Evolutionary conservation across 2,329 filamentous ascomycete species (phyloP).

Genomic region (Apiospora rasikravindrae): DNA sequence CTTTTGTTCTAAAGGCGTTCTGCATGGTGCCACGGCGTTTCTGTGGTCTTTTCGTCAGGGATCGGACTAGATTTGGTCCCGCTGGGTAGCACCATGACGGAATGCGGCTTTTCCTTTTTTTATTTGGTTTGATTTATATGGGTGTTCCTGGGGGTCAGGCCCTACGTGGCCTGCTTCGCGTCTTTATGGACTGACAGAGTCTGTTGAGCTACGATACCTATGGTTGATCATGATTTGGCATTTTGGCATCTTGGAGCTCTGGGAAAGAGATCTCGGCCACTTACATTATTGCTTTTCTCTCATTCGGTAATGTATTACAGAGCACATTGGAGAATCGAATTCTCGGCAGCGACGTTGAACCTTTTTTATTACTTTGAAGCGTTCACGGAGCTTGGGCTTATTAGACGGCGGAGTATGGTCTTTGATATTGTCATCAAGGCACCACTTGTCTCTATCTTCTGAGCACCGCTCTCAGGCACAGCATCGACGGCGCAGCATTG

Average conservation of each 20-base stretch:
- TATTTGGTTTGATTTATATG: slow-evolving; percentile 15
- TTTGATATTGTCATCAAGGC: slow-evolving; percentile 4
- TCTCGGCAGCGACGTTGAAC: background rate
- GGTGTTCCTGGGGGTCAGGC: slow-evolving; percentile 8
- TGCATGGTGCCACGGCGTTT: slow-evolving; percentile 29
- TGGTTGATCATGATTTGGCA: slow-evolving; percentile 20
- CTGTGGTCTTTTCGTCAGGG: slow-evolving; percentile 10
- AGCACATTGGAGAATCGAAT: slow-evolving; percentile 22
- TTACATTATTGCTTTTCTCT: slow-evolving; percentile 21
- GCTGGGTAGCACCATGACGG: background rate
- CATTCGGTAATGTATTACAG: slow-evolving; percentile 27
- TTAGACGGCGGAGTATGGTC: slow-evolving; percentile 9
- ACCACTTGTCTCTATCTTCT: slow-evolving; percentile 14
- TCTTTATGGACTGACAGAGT: slow-evolving; percentile 14
- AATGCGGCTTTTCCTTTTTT: slow-evolving; percentile 22
- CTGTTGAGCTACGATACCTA: slow-evolving; percentile 18
- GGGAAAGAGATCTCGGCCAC: slow-evolving; percentile 22
- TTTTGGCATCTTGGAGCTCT: slow-evolving; percentile 25
- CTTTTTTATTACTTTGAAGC: background rate
- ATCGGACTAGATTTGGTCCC: slow-evolving; percentile 8
- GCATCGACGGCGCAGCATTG: slow-evolving; percentile 15
- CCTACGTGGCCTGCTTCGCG: slow-evolving; percentile 12
- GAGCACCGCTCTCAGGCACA: slow-evolving; percentile 9
- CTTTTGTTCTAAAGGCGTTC: slow-evolving; percentile 20
- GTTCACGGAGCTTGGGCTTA: background rate